Conservation (phyloP, 2,329 filamentous ascomycete genomes). For the Onygenales sp. region DNA sequence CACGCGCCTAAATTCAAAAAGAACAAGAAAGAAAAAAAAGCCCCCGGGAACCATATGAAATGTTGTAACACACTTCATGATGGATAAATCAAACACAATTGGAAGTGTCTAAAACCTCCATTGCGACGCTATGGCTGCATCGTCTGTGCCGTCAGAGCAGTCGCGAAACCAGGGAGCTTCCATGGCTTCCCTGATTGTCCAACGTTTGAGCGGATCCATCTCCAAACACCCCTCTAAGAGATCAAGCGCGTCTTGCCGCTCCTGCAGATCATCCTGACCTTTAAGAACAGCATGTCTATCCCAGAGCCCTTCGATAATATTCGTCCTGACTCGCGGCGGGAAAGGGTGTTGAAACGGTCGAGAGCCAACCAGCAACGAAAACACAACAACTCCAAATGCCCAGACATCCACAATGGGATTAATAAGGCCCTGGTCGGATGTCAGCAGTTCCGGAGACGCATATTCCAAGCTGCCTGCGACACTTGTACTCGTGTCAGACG, state of each 20-base stretch:
- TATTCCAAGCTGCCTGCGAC: conserved; percentile 52
- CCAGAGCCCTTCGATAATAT: conserved; percentile 53
- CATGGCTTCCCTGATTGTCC: conserved; percentile 48
- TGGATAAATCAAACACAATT: not conserved
- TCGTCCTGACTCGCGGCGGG: conserved; percentile 47
- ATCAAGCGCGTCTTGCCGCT: conserved; percentile 41
- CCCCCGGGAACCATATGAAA: conserved; percentile 2
- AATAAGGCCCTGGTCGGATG: conserved; percentile 30
- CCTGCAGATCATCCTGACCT: conserved; percentile 25
- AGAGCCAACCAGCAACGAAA: conserved; percentile 49
- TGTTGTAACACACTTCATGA: not conserved
- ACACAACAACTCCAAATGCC: conserved; percentile 57
- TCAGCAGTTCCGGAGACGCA: conserved; percentile 39
- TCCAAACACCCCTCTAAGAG: conserved; percentile 52
- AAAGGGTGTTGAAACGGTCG: conserved; percentile 55
- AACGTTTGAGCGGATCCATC: conserved; percentile 45
- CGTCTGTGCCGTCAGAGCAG: conserved; percentile 23
- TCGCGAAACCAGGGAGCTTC: conserved; percentile 46
- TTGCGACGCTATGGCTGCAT: conserved; percentile 20
- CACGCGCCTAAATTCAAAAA: not conserved
- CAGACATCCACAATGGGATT: conserved; percentile 53
- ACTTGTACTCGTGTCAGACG: conserved; percentile 46
- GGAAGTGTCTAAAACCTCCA: conserved; percentile 27
- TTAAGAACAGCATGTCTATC: conserved; percentile 41
- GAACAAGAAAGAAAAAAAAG: conserved; percentile 6